Conservation (phyloP, 768 basidiomycete species). For the Suillus bovinus region DNA sequence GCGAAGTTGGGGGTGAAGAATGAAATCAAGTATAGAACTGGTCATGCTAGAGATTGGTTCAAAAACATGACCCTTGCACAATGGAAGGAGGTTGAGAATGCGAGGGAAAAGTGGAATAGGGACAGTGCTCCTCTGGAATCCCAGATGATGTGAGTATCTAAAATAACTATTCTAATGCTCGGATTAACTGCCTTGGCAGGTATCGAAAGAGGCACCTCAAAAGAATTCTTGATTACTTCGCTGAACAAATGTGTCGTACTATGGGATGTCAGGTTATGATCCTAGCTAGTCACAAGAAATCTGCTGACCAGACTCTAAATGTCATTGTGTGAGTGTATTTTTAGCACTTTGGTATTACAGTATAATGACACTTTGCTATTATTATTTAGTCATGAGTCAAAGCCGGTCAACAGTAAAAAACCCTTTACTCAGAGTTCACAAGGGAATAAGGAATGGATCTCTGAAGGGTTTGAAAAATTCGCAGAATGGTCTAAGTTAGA, state of each 20-base stretch:
- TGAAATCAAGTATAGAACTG: neutral
- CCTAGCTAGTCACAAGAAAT: neutral
- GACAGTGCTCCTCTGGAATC: neutral
- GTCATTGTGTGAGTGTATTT: neutral
- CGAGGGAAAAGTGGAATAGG: neutral
- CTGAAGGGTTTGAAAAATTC: neutral
- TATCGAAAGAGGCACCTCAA: conserved; percentile 3
- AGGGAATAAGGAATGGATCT: neutral
- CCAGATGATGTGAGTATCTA: neutral
- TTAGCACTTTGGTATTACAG: neutral
- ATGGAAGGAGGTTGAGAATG: neutral
- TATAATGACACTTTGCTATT: neutral
- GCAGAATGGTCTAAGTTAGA: neutral
- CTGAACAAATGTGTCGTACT: neutral
- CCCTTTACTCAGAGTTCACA: neutral
- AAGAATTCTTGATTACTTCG: neutral
- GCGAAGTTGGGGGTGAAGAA: neutral
- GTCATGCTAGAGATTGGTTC: neutral
- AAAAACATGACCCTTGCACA: neutral
- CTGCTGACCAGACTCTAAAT: neutral
- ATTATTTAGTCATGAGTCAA: neutral
- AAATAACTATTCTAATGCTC: neutral
- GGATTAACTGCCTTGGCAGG: neutral
- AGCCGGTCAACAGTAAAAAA: neutral
- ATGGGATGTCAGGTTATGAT: neutral